These are phyloP conservation scores for Stachybotrys elegans DNA, from an alignment of 2,329 filamentous ascomycete species.

Conservation along the genomic window DNA sequence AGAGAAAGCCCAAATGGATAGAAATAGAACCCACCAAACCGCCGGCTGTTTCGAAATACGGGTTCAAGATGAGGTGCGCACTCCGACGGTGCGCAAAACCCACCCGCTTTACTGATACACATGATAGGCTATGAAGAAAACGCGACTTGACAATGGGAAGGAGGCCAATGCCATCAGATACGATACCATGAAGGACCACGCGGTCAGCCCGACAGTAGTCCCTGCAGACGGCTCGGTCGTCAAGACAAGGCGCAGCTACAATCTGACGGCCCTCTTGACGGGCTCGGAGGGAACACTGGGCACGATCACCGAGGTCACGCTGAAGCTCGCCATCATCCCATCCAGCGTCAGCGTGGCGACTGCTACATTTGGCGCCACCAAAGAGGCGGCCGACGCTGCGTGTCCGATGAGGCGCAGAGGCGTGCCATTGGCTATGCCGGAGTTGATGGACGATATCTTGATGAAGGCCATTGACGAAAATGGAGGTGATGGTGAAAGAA, in stretches of 20 bases:
- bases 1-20: too few relatives aligned
- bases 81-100: too few relatives aligned
- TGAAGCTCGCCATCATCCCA: constrained; percentile 70
- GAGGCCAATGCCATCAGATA: constrained; percentile 80
- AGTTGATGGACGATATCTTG: constrained; percentile 75
- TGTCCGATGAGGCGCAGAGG: constrained; percentile 66
- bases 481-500: constrained; percentile 46
- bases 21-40: too few relatives aligned
- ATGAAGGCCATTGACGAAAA: constrained; percentile 54
- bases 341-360: constrained; percentile 67
- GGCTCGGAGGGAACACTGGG: constrained; percentile 76
- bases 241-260: constrained; percentile 75
- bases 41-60: too few relatives aligned
- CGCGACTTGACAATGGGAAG: too few relatives aligned
- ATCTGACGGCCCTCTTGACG: constrained; percentile 72
- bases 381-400: constrained; percentile 65
- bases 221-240: constrained; percentile 75
- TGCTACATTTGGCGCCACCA: constrained; percentile 39
- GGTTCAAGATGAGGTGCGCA: too few relatives aligned
- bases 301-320: constrained; percentile 71
- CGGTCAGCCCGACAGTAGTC: constrained; percentile 73
- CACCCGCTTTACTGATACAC: too few relatives aligned
- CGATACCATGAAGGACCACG: constrained; percentile 86
- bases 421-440: constrained; percentile 71
- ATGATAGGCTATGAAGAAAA: too few relatives aligned